Conservation (phyloP, 768 basidiomycete species). For the Neoboletus brunneissimus region DNA sequence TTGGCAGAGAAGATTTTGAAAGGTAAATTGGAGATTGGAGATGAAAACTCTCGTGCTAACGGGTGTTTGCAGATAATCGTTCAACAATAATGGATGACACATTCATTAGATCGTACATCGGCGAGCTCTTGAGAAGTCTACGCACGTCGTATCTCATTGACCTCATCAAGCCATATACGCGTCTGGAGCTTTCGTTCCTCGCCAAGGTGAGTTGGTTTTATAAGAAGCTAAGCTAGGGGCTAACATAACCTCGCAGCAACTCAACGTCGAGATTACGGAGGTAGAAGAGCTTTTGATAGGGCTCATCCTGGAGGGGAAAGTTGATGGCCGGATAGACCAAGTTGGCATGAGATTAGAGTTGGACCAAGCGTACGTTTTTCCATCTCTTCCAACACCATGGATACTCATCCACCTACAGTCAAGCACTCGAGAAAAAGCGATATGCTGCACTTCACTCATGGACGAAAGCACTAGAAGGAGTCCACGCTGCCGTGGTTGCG, state of each 20-base stretch:
- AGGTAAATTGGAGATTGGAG: constrained; percentile 47
- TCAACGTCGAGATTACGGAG: constrained; percentile 88
- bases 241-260: constrained; percentile 57
- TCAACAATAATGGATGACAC: constrained; percentile 94
- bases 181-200: constrained; percentile 89
- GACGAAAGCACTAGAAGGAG: constrained; percentile 74
- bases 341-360: constrained; percentile 91
- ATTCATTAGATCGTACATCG: constrained; percentile 95
- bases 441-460: constrained; percentile 79
- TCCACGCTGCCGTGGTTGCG: constrained; percentile 71
- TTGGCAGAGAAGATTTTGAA: constrained; percentile 94
- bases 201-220: constrained; percentile 60
- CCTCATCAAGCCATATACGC: constrained; percentile 95
- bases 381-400: neutral
- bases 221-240: neutral
- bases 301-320: constrained; percentile 94
- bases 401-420: constrained; percentile 43
- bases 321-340: constrained; percentile 96
- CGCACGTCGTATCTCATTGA: constrained; percentile 97
- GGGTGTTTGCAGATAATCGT: constrained; percentile 64
- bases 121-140: constrained; percentile 89
- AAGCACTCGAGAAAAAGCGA: constrained; percentile 84
- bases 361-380: constrained; percentile 64
- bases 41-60: neutral
- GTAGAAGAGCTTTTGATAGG: constrained; percentile 93